A percentile compares a stretch with the other conserved stretches of the same genome.
These are phyloP conservation scores for Suillus tomentosus DNA, from an alignment of 768 basidiomycete species.

Conservation along the genomic window DNA sequence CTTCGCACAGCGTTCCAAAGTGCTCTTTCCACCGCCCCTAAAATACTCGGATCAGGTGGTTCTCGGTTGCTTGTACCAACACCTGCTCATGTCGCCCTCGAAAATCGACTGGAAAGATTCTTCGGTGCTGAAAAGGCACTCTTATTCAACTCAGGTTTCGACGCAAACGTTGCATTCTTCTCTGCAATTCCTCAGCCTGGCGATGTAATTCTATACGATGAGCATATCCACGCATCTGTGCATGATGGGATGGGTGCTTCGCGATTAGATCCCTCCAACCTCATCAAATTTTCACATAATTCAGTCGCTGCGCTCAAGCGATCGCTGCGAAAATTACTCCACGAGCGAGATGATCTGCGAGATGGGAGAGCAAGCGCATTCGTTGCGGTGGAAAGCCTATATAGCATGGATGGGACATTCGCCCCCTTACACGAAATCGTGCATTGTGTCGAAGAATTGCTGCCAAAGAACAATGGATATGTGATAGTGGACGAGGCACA, in stretches of 20 bases:
- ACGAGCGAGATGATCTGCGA: constrained; percentile 38
- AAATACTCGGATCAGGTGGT: constrained; percentile 83
- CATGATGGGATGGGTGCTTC: constrained; percentile 86
- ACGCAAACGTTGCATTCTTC: constrained; percentile 90
- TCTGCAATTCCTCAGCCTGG: constrained; percentile 73
- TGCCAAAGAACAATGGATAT: constrained; percentile 66
- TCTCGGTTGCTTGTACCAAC: constrained; percentile 80
- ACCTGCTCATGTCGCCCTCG: constrained; percentile 61
- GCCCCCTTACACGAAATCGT: constrained; percentile 72
- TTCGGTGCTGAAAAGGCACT: constrained; percentile 68
- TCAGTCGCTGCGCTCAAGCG: constrained; percentile 51
- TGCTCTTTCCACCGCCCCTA: constrained; percentile 49
- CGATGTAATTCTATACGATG: constrained; percentile 82
- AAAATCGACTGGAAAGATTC: constrained; percentile 64
- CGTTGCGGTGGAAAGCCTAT: constrained; percentile 85
- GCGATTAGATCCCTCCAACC: constrained; percentile 41
- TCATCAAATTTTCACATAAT: constrained; percentile 72
- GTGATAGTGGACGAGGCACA: constrained; percentile 93
- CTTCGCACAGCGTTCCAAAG: constrained; percentile 62
- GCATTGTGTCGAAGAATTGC: constrained; percentile 56
- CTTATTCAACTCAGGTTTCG: constrained; percentile 91
- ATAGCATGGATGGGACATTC: constrained; percentile 96
- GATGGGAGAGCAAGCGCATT: constrained; percentile 58
- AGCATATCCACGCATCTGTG: constrained; percentile 87
- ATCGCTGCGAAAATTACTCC: constrained; percentile 44